Evolutionary conservation across 495 filamentous ascomycete species (phyloP).

Genomic region (Platismatia glauca): DNA sequence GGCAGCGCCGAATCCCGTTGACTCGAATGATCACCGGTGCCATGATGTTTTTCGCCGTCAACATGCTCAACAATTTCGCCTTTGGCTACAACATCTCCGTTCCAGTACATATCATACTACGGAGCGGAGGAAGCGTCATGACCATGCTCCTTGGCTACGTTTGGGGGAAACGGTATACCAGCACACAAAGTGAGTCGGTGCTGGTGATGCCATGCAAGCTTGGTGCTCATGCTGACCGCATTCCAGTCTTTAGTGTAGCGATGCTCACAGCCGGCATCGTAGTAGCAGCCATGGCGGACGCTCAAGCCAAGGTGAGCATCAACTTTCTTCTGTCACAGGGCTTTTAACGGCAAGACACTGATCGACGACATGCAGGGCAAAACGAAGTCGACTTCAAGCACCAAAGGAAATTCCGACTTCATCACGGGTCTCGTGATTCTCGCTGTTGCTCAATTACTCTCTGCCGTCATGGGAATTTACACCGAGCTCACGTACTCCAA

Average conservation of each 20-base stretch:
- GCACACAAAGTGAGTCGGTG: constrained; percentile 44
- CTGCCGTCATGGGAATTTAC: constrained; percentile 90
- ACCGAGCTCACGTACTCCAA: constrained; percentile 78
- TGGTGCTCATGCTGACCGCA: not conserved
- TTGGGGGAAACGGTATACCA: constrained; percentile 76
- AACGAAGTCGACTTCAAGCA: constrained; percentile 17
- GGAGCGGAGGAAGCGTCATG: constrained; percentile 88
- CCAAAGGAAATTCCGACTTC: constrained; percentile 34
- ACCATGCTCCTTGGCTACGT: constrained; percentile 81
- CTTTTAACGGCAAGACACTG: not conserved
- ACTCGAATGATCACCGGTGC: constrained; percentile 81
- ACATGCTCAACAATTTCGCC: constrained; percentile 93
- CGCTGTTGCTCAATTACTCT: constrained; percentile 79
- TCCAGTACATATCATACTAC: constrained; percentile 91
- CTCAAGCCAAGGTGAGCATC: constrained; percentile 60
- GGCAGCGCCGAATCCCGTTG: constrained; percentile 71
- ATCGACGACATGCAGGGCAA: constrained; percentile 22
- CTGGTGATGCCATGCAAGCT: not conserved
- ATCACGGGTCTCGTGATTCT: constrained; percentile 74
- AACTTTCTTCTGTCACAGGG: not conserved
- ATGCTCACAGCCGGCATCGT: constrained; percentile 81
- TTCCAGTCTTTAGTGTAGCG: constrained; percentile 57
- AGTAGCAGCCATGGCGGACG: constrained; percentile 79
- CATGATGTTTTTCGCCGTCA: constrained; percentile 82
- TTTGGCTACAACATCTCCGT: constrained; percentile 96